Base-by-base conservation (phyloP, 176 grass and related monocot genomes). In the Oryza coarctata region DNA sequence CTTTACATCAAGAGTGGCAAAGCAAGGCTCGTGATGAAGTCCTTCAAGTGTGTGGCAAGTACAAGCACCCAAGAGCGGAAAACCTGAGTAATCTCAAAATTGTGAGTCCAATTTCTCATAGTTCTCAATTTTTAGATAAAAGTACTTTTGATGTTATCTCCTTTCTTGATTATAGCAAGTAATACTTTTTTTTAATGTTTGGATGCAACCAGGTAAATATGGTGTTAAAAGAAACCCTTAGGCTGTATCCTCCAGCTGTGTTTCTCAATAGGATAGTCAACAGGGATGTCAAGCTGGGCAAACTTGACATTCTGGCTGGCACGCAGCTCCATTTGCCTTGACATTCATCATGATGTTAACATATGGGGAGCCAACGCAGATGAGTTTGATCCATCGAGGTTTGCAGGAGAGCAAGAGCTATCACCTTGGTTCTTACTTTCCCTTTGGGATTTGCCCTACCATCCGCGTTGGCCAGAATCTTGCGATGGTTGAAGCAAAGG, bases 201-300 rank as follows among this genome's bases (percentile, higher is more conserved):
- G n/a, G 25, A 67, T 68, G 50, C 22, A 3, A 70, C 40, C 67
- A 94, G 94, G 76, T 97, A 60, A 90, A 58, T 73, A 94, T 90
- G 86, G 88, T 97, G 61, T 57, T 92, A 38, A 97, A 97, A 82
- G 94, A 97, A 84, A 90, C 91, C 63, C 94, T 97, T 17, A 89
- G 94, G 75, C 41, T 97, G 47, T 97, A 97, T 58, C 76, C 94
- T 68, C 91, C 91, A 12, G 91, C 87, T 57, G 11, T 85, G 27
- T 79, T 85, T 20, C 14, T 92, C 9, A 80, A 36, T 9, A 89
- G 94, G 77, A 44, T 87, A 27, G 39, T 68, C 63, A 86, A 63
- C 30, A 88, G 70, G 52, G 82, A 85, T 76, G 76, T 64, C 58
- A 94, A 88, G 80, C 63, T 97, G 39, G 94, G 89, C 35, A 76